phyloP scores from a whole-genome alignment of 805 yeast genomes.

The Kazachstania africana region DNA sequence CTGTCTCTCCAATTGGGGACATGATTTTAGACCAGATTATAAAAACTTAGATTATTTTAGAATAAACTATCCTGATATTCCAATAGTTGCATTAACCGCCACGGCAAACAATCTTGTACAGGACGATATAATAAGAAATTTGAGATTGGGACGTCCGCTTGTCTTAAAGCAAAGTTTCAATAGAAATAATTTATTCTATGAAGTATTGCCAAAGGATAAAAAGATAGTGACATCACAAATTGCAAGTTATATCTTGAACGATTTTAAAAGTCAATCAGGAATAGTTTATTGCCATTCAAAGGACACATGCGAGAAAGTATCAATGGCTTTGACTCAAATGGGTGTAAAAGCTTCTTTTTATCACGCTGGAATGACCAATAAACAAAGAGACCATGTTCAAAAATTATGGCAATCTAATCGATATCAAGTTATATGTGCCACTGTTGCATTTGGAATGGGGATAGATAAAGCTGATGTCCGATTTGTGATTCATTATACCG shows the following conservation, averaged over 20 bases:
- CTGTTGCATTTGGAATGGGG: slow-evolving; percentile 99
- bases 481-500: slow-evolving; percentile 75
- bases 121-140: slow-evolving; percentile 71
- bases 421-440: slow-evolving; percentile 81
- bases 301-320: slow-evolving; percentile 71
- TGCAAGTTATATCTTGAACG: slow-evolving; percentile 37
- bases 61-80: slow-evolving; percentile 60
- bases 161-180: slow-evolving; percentile 85
- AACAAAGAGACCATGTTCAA: slow-evolving; percentile 64
- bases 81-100: slow-evolving; percentile 93
- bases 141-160: slow-evolving; percentile 49
- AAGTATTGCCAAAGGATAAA: slow-evolving; percentile 55
- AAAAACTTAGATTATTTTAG: slow-evolving; percentile 69
- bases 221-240: slow-evolving; percentile 47
- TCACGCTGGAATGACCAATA: slow-evolving; percentile 90
- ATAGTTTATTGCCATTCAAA: slow-evolving; percentile 91
- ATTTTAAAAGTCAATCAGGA: slow-evolving; percentile 56
- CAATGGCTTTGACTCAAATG: slow-evolving; percentile 41
- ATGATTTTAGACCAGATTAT: slow-evolving; percentile 94
- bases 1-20: slow-evolving; percentile 98
- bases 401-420: slow-evolving; percentile 65
- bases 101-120: slow-evolving; percentile 90
- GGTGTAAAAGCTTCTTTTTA: slow-evolving; percentile 69
- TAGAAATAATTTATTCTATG: slow-evolving; percentile 73
- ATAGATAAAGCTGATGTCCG: slow-evolving; percentile 94